These are phyloP conservation scores for Tolypocladium ovalisporum DNA, from an alignment of 2,329 filamentous ascomycete genomes.

Conservation along the genomic window DNA sequence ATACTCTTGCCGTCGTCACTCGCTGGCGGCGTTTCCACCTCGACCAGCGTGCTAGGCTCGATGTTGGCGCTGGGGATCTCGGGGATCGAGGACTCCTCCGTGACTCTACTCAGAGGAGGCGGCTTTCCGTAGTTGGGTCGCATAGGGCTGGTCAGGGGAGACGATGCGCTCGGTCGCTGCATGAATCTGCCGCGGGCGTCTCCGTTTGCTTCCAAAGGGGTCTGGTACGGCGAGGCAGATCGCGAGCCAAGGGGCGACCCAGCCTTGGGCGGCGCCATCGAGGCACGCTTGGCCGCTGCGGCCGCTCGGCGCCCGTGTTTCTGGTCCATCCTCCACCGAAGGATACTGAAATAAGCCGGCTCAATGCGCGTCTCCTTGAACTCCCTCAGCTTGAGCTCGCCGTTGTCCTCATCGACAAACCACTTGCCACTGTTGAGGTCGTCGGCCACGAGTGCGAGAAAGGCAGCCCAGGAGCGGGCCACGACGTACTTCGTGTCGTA, in stretches of 20 bases:
- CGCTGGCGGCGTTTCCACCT: slow-evolving; percentile 42
- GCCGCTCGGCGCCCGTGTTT: slow-evolving; percentile 66
- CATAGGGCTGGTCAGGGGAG: slow-evolving; percentile 53
- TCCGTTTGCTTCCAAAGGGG: slow-evolving; percentile 46
- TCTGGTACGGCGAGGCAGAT: slow-evolving; percentile 52
- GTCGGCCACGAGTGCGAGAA: slow-evolving; percentile 79
- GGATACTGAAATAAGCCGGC: slow-evolving; percentile 85
- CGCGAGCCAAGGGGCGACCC: slow-evolving; percentile 36
- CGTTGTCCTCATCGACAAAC: slow-evolving; percentile 83
- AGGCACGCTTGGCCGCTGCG: slow-evolving; percentile 37
- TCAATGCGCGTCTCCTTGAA: slow-evolving; percentile 86
- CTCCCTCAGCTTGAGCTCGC: slow-evolving; percentile 83
- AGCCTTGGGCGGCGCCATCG: slow-evolving; percentile 30
- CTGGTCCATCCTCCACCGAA: slow-evolving; percentile 91
- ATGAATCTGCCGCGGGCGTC: slow-evolving; percentile 60
- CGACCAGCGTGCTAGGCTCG: slow-evolving; percentile 40
- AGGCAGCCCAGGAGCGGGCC: slow-evolving; percentile 80
- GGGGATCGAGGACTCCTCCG: slow-evolving; percentile 49
- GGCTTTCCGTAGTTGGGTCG: slow-evolving; percentile 55
- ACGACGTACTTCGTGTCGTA: slow-evolving; percentile 98
- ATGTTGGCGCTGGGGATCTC: slow-evolving; percentile 26
- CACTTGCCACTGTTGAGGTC: slow-evolving; percentile 85
- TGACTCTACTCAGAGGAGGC: slow-evolving; percentile 63
- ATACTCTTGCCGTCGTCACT: slow-evolving; percentile 28
- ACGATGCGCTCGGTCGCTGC: slow-evolving; percentile 56